These are phyloP conservation scores for Cercospora janseana DNA, from an alignment of 2,329 filamentous ascomycete species.

Conservation along the genomic window DNA sequence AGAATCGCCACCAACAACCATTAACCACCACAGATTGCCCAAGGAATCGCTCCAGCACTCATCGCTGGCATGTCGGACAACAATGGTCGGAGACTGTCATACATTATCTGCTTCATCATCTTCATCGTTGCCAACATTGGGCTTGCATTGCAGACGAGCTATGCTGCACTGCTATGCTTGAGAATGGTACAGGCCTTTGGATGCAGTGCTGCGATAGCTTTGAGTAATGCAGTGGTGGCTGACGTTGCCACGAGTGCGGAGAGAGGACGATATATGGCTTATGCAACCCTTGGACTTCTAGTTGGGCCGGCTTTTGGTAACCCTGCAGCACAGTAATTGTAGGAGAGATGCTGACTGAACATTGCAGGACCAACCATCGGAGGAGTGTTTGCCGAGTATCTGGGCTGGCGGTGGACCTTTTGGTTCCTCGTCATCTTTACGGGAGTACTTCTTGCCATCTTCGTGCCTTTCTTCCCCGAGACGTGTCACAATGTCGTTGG, in stretches of 20 bases:
- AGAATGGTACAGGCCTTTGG: conserved; percentile 45
- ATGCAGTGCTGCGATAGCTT: conserved; percentile 41
- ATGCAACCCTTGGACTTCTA: conserved; percentile 27
- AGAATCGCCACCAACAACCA: neutral
- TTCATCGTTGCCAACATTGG: conserved; percentile 32
- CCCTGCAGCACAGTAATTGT: neutral
- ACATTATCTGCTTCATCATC: conserved; percentile 34
- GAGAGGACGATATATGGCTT: conserved; percentile 43
- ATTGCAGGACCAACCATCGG: conserved; percentile 28
- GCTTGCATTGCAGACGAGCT: conserved; percentile 30
- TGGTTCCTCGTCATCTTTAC: conserved; percentile 48
- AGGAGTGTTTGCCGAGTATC: conserved; percentile 36
- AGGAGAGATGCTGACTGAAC: neutral
- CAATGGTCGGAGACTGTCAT: conserved; percentile 30
- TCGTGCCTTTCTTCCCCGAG: conserved; percentile 38
- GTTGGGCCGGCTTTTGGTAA: conserved; percentile 26
- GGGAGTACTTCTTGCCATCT: conserved; percentile 33
- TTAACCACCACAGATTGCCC: conserved; percentile 43
- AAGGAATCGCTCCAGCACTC: conserved; percentile 46
- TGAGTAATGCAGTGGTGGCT: conserved; percentile 38
- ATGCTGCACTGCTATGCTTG: conserved; percentile 31
- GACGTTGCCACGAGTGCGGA: conserved; percentile 40
- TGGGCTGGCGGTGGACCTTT: conserved; percentile 41
- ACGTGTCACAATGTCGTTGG: conserved; percentile 45
- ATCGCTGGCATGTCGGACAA: conserved; percentile 33